Conservation (phyloP, 257 asterid genomes). For the Phtheirospermum japonicum region DNA sequence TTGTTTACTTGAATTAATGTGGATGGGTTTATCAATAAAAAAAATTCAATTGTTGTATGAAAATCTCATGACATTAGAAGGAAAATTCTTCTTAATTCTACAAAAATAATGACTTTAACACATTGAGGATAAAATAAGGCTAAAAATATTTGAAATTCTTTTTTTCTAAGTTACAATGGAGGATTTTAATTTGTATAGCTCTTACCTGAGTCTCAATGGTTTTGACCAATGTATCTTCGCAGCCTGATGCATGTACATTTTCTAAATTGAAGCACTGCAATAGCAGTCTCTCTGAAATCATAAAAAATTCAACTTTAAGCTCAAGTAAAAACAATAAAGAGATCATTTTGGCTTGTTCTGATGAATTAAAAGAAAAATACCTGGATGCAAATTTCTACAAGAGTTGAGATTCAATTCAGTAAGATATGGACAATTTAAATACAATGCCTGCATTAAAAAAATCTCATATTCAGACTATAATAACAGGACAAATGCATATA, state of each 20-base stretch:
- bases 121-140: no score
- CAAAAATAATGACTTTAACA: background rate
- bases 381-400: conserved; percentile 82
- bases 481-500: background rate
- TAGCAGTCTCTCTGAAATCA: conserved; percentile 65
- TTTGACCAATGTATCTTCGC: conserved; percentile 58
- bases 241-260: conserved; percentile 77
- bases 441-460: conserved; percentile 61
- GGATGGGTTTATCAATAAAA: no score
- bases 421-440: conserved; percentile 82
- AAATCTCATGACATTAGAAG: background rate
- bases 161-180: no score
- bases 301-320: background rate
- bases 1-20: no score
- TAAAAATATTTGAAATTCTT: no score
- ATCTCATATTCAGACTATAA: conserved; percentile 26
- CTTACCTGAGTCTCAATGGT: conserved; percentile 81
- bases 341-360: background rate
- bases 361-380: conserved; percentile 32
- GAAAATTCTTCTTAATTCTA: background rate
- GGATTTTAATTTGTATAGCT: background rate
- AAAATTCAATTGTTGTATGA: background rate
- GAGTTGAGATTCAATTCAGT: conserved; percentile 78
- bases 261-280: conserved; percentile 84
- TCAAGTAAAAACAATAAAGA: background rate